Base-by-base conservation (phyloP, 371 early-diverging fungal genomes). In the Syncephalastrum monosporum region DNA sequence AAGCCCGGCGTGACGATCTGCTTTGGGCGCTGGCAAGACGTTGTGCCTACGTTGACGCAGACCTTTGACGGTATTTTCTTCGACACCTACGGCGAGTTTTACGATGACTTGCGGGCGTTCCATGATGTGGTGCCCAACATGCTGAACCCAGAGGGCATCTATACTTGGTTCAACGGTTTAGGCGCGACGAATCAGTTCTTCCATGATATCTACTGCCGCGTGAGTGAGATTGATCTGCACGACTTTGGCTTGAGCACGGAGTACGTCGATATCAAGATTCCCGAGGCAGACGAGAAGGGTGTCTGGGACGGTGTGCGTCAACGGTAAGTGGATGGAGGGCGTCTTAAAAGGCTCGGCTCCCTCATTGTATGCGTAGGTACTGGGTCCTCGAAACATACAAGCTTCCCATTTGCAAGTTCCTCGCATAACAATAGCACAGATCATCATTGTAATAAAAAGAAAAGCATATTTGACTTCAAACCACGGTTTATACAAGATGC, bases 1-100 rank as follows among this genome's bases (percentile, higher is more conserved):
- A 90, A 89, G 48, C 84, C 85, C 5, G 88, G 87, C 43, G 96
- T 95, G 41, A 83, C 82, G 49, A 91, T 96, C 49, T 60, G 92
- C 57, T 92, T 91, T 86, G 96, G 96, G 8, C 76, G 92, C 42
- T 96, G 97, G 97, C 97, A 96, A 72, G 96, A 96, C 69, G 89
- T 90, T 53, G 63, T 93, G 4, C 82, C 83, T 38, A 74, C 90
- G 33, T 60, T 95, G 3, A 89, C 87, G 15, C 74, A 80, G 3
- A 71, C 79, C 0, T 91, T 87, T 61, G 91, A 91, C 72, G 95
- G 92, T 42, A 90, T 97, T 43, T 97, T 95, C 61, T 95, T 95
- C 65, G 97, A 93, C 62, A 95, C 96, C 0, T 96, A 93, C 72
- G 94, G 93, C 42, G 97, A 97, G 68, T 92, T 88, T 60, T 97